phyloP scores from a whole-genome alignment of 2,329 filamentous ascomycete genomes.

The Magnaporthiopsis rhizophila region DNA sequence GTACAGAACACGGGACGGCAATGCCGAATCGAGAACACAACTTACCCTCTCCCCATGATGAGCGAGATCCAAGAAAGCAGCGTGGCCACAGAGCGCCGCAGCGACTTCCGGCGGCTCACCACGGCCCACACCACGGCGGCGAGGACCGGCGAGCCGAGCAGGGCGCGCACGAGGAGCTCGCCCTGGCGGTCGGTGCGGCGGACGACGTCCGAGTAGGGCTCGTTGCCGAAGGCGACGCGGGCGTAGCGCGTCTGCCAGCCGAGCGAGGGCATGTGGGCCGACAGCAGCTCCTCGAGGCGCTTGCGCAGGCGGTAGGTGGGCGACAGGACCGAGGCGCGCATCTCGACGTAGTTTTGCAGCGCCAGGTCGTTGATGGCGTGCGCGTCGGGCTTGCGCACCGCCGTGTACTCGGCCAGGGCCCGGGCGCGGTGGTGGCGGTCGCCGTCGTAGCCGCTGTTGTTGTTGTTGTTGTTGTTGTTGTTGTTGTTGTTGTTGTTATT shows the following conservation, averaged over 20 bases:
- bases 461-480: conserved; percentile 22
- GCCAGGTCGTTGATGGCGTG: conserved; percentile 90
- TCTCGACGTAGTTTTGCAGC: conserved; percentile 85
- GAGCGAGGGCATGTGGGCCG: conserved; percentile 63
- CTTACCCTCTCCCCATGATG: neutral
- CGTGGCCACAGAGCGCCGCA: neutral
- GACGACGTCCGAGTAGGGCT: conserved; percentile 79
- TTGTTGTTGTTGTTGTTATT: conserved; percentile 15
- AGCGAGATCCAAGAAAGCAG: neutral
- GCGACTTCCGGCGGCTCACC: neutral
- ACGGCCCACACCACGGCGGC: conserved; percentile 8
- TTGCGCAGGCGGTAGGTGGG: conserved; percentile 75
- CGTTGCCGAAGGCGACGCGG: conserved; percentile 86
- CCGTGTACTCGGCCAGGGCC: conserved; percentile 70
- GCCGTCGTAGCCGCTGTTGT: conserved; percentile 43
- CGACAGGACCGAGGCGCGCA: conserved; percentile 78
- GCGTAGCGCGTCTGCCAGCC: conserved; percentile 93
- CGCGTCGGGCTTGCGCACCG: conserved; percentile 66
- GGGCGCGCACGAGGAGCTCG: conserved; percentile 41
- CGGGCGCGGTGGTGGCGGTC: conserved; percentile 48
- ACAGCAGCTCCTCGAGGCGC: conserved; percentile 75
- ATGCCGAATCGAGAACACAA: neutral
- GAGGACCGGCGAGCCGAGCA: conserved; percentile 24
- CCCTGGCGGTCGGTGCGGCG: conserved; percentile 62
- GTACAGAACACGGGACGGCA: neutral